Conservation (phyloP, 108 stramenopile genomes). For the Thalassiosira profunda region DNA sequence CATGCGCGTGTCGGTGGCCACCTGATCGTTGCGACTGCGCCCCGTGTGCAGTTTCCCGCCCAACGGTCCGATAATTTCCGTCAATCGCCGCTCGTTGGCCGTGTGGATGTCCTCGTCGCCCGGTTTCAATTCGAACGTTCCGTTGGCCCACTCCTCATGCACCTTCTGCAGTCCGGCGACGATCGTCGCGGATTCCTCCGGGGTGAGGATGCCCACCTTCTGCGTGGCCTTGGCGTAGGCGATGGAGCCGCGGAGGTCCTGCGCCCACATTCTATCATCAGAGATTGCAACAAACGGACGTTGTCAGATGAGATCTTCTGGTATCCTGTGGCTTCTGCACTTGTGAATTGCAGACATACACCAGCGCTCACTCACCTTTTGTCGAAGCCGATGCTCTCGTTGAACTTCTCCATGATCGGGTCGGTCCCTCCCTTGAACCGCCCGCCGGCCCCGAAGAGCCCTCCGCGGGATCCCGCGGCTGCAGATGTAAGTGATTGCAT, state of each 20-base stretch:
- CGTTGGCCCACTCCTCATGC: constrained; percentile 90
- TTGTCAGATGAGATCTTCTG: constrained; percentile 4
- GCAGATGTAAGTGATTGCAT: too few species aligned
- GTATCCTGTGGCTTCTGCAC: not conserved
- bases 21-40: constrained; percentile 97
- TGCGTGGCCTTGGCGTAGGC: constrained; percentile 96
- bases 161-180: constrained; percentile 87
- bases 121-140: constrained; percentile 86
- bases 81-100: constrained; percentile 98
- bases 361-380: constrained; percentile 70
- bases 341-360: too few species aligned
- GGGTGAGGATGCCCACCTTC: constrained; percentile 89
- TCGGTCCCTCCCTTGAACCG: constrained; percentile 98
- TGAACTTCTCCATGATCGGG: constrained; percentile 99
- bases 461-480: constrained; percentile 83
- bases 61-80: constrained; percentile 94
- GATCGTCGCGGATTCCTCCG: constrained; percentile 79
- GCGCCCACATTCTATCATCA: constrained; percentile 93
- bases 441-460: constrained; percentile 95
- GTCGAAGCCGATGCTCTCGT: constrained; percentile 96
- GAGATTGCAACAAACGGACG: too few species aligned
- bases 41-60: constrained; percentile 99
- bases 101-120: constrained; percentile 99
- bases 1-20: constrained; percentile 97
- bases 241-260: constrained; percentile 95